Evolutionary conservation across 805 yeast genomes (phyloP).

Genomic region (Danielia reshetovae): DNA sequence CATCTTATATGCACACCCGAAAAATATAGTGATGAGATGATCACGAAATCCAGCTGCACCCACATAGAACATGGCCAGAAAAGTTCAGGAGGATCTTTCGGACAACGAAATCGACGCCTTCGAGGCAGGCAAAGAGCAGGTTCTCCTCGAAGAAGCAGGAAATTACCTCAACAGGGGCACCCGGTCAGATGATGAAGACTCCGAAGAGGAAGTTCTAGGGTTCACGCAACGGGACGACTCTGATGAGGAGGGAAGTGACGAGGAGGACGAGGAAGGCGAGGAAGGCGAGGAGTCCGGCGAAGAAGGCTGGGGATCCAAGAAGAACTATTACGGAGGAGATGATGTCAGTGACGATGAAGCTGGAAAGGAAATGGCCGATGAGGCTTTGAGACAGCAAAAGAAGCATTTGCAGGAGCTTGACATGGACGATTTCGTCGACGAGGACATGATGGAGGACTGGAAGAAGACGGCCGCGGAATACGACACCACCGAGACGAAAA

Average conservation of each 20-base stretch:
- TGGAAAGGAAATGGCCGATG: conserved; percentile 75
- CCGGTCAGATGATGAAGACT: conserved; percentile 36
- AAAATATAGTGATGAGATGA: conserved; percentile 2
- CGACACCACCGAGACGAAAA: conserved; percentile 26
- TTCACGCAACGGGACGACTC: conserved; percentile 19
- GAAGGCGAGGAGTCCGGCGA: conserved; percentile 36
- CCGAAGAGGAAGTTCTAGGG: conserved; percentile 56
- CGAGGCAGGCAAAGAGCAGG: conserved; percentile 54
- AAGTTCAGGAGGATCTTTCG: conserved; percentile 9
- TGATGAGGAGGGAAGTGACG: conserved; percentile 34
- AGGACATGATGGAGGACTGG: conserved; percentile 81
- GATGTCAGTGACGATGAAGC: conserved; percentile 68
- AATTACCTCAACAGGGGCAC: conserved; percentile 26
- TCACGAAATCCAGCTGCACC: neutral
- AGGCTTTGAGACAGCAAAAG: conserved; percentile 84
- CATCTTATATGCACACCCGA: neutral
- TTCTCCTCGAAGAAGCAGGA: conserved; percentile 56
- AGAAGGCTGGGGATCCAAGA: conserved; percentile 43
- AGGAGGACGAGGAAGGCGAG: conserved; percentile 48
- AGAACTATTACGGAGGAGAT: conserved; percentile 53
- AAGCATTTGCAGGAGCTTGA: conserved; percentile 65
- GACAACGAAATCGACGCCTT: conserved; percentile 64
- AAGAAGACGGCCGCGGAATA: conserved; percentile 47
- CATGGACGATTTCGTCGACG: conserved; percentile 60
- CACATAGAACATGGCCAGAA: conserved; percentile 1